Evolutionary conservation across 495 filamentous ascomycete species (phyloP).

Genomic region (Aspergillus saccharolyticus): DNA sequence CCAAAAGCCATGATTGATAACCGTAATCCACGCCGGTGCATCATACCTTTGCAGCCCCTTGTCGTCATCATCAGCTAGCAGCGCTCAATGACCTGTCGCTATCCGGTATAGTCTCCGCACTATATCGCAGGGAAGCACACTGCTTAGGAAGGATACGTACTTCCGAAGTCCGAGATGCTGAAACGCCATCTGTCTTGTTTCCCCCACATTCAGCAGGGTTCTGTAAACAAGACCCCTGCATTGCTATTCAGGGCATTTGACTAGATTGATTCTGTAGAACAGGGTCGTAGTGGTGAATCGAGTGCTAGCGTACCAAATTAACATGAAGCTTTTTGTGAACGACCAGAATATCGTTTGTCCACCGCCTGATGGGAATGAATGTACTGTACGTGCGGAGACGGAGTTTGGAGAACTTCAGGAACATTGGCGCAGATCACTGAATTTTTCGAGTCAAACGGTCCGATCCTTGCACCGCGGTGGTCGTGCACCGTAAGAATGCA

Average conservation of each 20-base stretch:
- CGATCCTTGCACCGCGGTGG: not conserved
- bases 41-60: not conserved
- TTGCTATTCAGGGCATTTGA: not conserved
- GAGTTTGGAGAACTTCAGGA: not conserved
- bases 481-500: not conserved
- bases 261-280: too few relatives aligned
- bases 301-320: too few relatives aligned
- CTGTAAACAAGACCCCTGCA: not conserved
- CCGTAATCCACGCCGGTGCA: too few relatives aligned
- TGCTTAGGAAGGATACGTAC: not conserved
- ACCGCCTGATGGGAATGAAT: not conserved
- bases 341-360: not conserved
- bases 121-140: not conserved
- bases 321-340: too few relatives aligned
- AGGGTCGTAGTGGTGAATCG: too few relatives aligned
- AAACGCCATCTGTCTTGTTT: not conserved
- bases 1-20: not conserved
- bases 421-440: not conserved
- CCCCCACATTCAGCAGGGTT: not conserved
- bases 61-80: not conserved
- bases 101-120: not conserved
- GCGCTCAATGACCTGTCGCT: not conserved
- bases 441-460: not conserved
- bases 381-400: not conserved
- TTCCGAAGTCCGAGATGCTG: not conserved